These are phyloP conservation scores for Salix purpurea DNA, from an alignment of 345 rosid genomes.

Conservation along the genomic window DNA sequence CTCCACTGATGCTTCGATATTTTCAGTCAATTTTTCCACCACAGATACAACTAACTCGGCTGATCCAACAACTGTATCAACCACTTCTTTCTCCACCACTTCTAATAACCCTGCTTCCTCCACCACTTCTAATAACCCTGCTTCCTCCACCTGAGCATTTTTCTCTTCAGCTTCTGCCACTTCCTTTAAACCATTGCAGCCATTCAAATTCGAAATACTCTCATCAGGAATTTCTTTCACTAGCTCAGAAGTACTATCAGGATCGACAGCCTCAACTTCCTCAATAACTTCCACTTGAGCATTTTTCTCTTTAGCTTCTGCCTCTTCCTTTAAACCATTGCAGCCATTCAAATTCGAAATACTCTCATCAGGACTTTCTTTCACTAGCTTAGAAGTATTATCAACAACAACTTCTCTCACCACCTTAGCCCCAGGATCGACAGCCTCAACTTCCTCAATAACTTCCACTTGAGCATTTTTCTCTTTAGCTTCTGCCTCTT, in stretches of 20 bases:
- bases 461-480: conserved; percentile 2
- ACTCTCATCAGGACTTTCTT: conserved; percentile 5
- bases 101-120: conserved; percentile 12
- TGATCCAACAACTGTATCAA: conserved; percentile 12
- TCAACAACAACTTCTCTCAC: conserved; percentile 9
- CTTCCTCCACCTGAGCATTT: conserved; percentile 1
- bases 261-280: conserved; percentile 11
- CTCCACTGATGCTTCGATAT: conserved; percentile 11
- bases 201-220: conserved; percentile 12
- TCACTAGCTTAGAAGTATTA: conserved; percentile 1
- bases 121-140: conserved; percentile 7
- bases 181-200: conserved; percentile 19
- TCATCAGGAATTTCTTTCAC: conserved; percentile 4
- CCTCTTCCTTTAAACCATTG: conserved; percentile 26
- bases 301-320: conserved; percentile 6
- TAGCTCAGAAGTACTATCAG: conserved; percentile 6
- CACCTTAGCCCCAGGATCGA: conserved; percentile 13
- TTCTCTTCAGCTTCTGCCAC: conserved; percentile 16
- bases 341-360: conserved; percentile 13
- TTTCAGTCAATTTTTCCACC: conserved; percentile 7
- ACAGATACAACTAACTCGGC: conserved; percentile 7
- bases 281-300: conserved; percentile 1
- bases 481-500: conserved; percentile 18
- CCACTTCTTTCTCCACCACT: conserved; percentile 18
- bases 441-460: conserved; percentile 9